Evolutionary conservation across 768 basidiomycete species (phyloP).

Genomic region (Dacryopinax spathularia): DNA sequence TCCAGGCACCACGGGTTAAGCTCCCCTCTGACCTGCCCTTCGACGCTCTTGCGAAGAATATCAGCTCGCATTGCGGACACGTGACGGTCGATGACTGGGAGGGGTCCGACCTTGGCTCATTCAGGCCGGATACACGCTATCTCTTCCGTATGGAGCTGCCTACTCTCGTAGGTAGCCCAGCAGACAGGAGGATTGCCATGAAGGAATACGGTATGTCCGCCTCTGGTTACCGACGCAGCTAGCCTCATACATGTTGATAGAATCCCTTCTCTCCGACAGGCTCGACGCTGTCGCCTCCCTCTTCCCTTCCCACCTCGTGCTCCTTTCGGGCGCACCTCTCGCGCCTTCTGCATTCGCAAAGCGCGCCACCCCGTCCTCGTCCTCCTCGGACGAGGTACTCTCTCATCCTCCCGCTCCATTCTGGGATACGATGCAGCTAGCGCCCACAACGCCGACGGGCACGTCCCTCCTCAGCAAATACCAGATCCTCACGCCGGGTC

Average conservation of each 20-base stretch:
- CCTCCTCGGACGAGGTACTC: background rate
- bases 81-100: slow-evolving; percentile 31
- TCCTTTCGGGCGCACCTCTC: slow-evolving; percentile 41
- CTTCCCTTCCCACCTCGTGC: slow-evolving; percentile 49
- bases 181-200: slow-evolving; percentile 34
- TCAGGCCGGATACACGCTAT: slow-evolving; percentile 34
- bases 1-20: slow-evolving; percentile 44
- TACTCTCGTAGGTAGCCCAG: slow-evolving; percentile 26
- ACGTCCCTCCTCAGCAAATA: slow-evolving; percentile 43
- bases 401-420: background rate
- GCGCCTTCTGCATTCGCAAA: slow-evolving; percentile 15
- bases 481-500: slow-evolving; percentile 61
- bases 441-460: slow-evolving; percentile 15
- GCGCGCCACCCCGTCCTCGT: background rate
- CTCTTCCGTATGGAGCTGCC: slow-evolving; percentile 47
- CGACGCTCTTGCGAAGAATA: slow-evolving; percentile 28
- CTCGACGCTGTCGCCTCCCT: slow-evolving; percentile 35
- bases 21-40: slow-evolving; percentile 20
- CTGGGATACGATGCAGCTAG: slow-evolving; percentile 16
- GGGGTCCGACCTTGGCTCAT: slow-evolving; percentile 18
- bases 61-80: slow-evolving; percentile 44
- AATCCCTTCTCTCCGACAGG: slow-evolving; percentile 33
- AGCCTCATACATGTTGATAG: slow-evolving; percentile 20
- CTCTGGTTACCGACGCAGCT: background rate
- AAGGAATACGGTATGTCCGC: slow-evolving; percentile 38